These are phyloP conservation scores for Bremia lactucae DNA, from an alignment of 352 stramenopile genomes.

Conservation along the genomic window DNA sequence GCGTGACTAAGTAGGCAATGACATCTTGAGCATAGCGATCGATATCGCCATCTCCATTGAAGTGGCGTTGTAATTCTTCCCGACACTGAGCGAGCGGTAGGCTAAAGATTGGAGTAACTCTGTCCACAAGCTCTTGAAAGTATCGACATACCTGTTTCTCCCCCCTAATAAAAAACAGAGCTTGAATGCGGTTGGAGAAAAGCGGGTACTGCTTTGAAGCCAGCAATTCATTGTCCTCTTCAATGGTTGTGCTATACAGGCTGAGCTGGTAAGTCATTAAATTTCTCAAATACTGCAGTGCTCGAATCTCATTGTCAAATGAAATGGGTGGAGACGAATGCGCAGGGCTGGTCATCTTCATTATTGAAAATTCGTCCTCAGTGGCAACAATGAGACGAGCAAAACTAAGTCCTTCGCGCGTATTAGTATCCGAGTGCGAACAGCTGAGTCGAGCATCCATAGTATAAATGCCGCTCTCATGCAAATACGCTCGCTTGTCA, in stretches of 20 bases:
- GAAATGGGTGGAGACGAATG: slow-evolving; percentile 74
- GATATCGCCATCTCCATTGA: slow-evolving; percentile 70
- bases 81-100: slow-evolving; percentile 57
- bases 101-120: slow-evolving; percentile 74
- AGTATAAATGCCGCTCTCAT: slow-evolving; percentile 80
- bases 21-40: slow-evolving; percentile 83
- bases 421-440: slow-evolving; percentile 78
- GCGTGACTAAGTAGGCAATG: slow-evolving; percentile 81
- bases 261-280: slow-evolving; percentile 76
- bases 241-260: slow-evolving; percentile 78
- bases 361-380: slow-evolving; percentile 72
- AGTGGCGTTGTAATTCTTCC: slow-evolving; percentile 58
- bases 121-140: slow-evolving; percentile 73
- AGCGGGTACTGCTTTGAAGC: slow-evolving; percentile 67
- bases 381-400: slow-evolving; percentile 75
- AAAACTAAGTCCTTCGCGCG: slow-evolving; percentile 80
- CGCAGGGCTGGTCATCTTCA: slow-evolving; percentile 70
- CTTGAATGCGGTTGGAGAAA: slow-evolving; percentile 84
- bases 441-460: slow-evolving; percentile 81
- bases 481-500: slow-evolving; percentile 75
- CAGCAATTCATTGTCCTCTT: slow-evolving; percentile 78
- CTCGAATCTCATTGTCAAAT: slow-evolving; percentile 78
- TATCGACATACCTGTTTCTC: slow-evolving; percentile 84
- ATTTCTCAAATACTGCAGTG: slow-evolving; percentile 54
- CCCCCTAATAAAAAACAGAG: slow-evolving; percentile 81